Conservation (phyloP, 2,329 filamentous ascomycete genomes). For the Alternaria conjuncta region DNA sequence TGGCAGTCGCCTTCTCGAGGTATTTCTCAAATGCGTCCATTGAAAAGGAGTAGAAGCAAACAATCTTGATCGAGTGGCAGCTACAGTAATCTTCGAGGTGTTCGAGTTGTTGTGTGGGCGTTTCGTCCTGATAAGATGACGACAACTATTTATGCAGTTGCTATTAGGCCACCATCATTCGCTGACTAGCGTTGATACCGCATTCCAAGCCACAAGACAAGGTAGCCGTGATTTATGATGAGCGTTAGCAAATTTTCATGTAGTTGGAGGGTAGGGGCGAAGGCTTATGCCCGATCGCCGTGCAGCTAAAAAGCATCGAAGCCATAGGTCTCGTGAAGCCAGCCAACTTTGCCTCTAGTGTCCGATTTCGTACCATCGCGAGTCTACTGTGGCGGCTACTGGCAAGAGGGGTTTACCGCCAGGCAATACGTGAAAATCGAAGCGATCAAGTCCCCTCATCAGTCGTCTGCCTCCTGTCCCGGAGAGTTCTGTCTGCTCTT, state of each 20-base stretch:
- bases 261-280: neutral
- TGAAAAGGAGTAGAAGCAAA: conserved; percentile 8
- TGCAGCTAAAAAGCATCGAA: neutral
- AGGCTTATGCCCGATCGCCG: neutral
- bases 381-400: neutral
- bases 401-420: neutral
- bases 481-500: neutral
- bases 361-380: neutral
- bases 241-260: neutral
- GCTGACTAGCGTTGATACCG: neutral
- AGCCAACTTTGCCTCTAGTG: neutral
- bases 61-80: neutral
- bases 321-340: neutral
- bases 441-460: neutral
- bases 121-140: neutral
- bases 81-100: neutral
- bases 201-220: neutral
- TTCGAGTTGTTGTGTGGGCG: neutral
- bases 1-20: conserved; percentile 26
- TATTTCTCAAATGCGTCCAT: conserved; percentile 34
- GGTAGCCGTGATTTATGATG: neutral
- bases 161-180: neutral
- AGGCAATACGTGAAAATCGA: neutral
- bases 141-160: neutral
- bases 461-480: neutral